A percentile compares a stretch with the other conserved stretches of the same genome.
Evolutionary conservation across 768 basidiomycete species (phyloP).

Genomic region (Solioccasus polychromus): DNA sequence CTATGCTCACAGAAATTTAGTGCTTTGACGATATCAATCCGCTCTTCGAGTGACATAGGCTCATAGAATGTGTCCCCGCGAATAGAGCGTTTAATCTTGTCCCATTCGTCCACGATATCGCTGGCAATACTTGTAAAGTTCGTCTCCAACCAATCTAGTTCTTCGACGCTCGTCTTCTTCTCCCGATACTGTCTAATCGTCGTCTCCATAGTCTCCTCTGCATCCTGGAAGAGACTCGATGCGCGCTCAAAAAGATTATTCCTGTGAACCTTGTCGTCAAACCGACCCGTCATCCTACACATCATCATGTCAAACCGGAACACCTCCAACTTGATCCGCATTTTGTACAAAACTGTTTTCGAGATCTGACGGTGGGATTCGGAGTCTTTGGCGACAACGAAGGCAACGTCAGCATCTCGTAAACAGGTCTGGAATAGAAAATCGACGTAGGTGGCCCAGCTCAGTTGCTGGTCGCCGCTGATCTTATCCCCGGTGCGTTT

Average conservation of each 20-base stretch:
- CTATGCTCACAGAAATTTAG: constrained; percentile 44
- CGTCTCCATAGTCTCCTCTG: not conserved
- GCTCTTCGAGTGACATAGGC: constrained; percentile 52
- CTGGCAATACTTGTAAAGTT: constrained; percentile 40
- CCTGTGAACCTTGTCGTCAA: constrained; percentile 17
- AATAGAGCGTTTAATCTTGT: constrained; percentile 38
- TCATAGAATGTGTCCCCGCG: constrained; percentile 45
- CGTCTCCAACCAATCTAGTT: constrained; percentile 39
- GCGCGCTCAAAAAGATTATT: constrained; percentile 20
- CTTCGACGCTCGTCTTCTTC: constrained; percentile 25
- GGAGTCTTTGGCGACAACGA: constrained; percentile 45
- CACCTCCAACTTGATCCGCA: constrained; percentile 47
- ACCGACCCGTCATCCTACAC: constrained; percentile 21
- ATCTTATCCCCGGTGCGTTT: constrained; percentile 17
- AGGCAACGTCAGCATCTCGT: constrained; percentile 46
- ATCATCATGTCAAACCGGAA: constrained; percentile 48
- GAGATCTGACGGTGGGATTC: constrained; percentile 53
- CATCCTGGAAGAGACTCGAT: constrained; percentile 10
- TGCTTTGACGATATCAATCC: constrained; percentile 46
- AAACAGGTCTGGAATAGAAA: constrained; percentile 48
- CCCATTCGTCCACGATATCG: constrained; percentile 48
- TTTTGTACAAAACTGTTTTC: constrained; percentile 38
- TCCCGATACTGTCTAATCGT: constrained; percentile 7
- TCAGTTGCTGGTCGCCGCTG: constrained; percentile 27
- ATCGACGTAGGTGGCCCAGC: constrained; percentile 46